Evolutionary conservation across 352 stramenopile species (phyloP).

Genomic region (Phytophthora hibernalis): DNA sequence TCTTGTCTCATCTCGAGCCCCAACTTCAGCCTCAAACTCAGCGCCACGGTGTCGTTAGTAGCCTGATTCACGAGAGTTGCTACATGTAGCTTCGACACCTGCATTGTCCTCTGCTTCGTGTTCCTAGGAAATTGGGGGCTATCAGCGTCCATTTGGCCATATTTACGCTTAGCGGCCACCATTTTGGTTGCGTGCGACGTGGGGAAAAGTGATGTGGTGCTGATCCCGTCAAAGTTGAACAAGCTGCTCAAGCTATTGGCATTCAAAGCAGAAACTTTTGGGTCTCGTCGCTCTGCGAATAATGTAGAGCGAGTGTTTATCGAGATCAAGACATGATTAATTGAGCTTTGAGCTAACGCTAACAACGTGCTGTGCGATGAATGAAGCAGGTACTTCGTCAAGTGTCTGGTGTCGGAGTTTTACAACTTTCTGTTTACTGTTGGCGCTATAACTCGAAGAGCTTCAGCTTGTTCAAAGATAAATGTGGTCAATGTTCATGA

Average conservation of each 20-base stretch:
- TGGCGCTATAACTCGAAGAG: no score
- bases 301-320: not conserved
- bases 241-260: no score
- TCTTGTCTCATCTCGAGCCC: slow-evolving; percentile 48
- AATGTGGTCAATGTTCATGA: no score
- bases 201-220: not conserved
- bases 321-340: no score
- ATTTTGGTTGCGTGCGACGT: not conserved
- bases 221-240: not conserved
- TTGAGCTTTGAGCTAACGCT: no score
- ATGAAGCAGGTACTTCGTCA: no score
- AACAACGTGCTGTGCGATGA: no score
- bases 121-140: not conserved
- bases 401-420: no score
- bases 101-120: slow-evolving; percentile 8
- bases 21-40: slow-evolving; percentile 47
- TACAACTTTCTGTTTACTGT: no score
- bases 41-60: slow-evolving; percentile 13
- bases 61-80: slow-evolving; percentile 32
- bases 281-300: not conserved
- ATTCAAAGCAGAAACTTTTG: no score
- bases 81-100: not conserved
- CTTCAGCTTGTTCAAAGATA: no score
- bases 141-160: not conserved
- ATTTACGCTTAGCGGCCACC: slow-evolving; percentile 6